phyloP scores from a whole-genome alignment of 805 yeast species.

The Wickerhamiella musiphila region DNA sequence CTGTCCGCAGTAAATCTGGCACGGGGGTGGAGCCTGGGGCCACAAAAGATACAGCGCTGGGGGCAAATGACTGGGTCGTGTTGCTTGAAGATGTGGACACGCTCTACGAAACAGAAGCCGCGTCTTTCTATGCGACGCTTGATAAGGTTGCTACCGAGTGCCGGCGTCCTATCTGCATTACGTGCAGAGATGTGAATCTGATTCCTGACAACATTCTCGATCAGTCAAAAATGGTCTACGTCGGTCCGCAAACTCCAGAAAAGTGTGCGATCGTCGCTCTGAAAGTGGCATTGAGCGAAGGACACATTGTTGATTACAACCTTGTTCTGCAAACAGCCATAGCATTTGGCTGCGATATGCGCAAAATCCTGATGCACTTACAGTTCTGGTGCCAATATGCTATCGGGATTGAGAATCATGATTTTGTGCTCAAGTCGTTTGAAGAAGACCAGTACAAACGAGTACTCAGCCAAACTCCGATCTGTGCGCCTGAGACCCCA shows the following conservation, averaged over 20 bases:
- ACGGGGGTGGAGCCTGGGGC: constrained; percentile 6
- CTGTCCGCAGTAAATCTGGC: constrained; percentile 34
- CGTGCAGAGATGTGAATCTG: constrained; percentile 33
- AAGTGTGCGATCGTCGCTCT: constrained; percentile 16
- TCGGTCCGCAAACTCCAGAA: constrained; percentile 10
- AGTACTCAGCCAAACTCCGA: constrained; percentile 14
- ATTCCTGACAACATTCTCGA: constrained; percentile 25
- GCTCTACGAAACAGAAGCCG: constrained; percentile 53
- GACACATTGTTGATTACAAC: constrained; percentile 16
- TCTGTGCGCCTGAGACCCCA: constrained; percentile 3
- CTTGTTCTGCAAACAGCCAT: constrained; percentile 12
- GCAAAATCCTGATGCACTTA: constrained; percentile 15
- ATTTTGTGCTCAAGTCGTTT: constrained; percentile 17
- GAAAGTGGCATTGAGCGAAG: constrained; percentile 22
- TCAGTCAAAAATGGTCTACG: constrained; percentile 25
- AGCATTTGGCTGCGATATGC: constrained; percentile 15
- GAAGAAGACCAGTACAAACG: constrained; percentile 9
- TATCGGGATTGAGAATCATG: constrained; percentile 19
- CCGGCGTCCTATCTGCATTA: constrained; percentile 52
- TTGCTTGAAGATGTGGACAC: constrained; percentile 77
- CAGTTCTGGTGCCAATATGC: constrained; percentile 25
- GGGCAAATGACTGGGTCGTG: constrained; percentile 45
- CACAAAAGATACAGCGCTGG: background rate
- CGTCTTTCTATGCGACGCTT: constrained; percentile 59
- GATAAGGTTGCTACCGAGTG: constrained; percentile 41